Evolutionary conservation across 257 asterid genomes (phyloP), one percentile per base, ranked within the genome.

Genomic region (Nicotiana obtusifolia): DNA sequence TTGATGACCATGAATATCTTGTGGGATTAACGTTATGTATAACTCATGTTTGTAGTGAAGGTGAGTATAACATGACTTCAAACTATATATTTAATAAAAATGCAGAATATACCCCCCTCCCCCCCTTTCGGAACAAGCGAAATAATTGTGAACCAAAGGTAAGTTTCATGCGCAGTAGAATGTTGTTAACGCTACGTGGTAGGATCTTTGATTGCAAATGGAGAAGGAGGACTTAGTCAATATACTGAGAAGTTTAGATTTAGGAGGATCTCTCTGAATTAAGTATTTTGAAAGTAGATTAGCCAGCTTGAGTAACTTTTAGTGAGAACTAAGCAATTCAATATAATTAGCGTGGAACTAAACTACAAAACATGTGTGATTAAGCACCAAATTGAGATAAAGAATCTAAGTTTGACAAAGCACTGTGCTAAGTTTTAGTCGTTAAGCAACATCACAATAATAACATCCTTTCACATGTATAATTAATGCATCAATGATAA

Each of bases 121-220:
- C 60, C 16, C 16, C 15, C 57, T 44, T 71, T 71, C 8, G 13
- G 22, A 71, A 44, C 8, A 20, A 71, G 22, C 28, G 7, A 44
- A 71, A 44, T 73, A 47, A 14, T 14, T 73, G 78, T 73, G 78
- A 73, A 44, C 78, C 41, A 73, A 73, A 47, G 10, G 61, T 49
- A 4, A 73, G 61, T 73, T 73, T 47, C 79, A 73, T 47, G 61
- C 7, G 61, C 8, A 24, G 61, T 73, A 24, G 20, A 22, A 47
- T 47, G 19, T 24, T 47, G 60, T 7, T 1, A 41, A 67, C 1
- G 5, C 26, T 67, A 5, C 33, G 24, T 67, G 24, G 19, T 0
- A 7, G 16, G n/a, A 14, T 73, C 19, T 14, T 73, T 73, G 22
- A 73, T 47, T 73, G 24, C 41, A 47, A 13, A 7, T 20, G 47